These are phyloP conservation scores for Globisporangium solare DNA, from an alignment of 352 stramenopile species.

Conservation along the genomic window DNA sequence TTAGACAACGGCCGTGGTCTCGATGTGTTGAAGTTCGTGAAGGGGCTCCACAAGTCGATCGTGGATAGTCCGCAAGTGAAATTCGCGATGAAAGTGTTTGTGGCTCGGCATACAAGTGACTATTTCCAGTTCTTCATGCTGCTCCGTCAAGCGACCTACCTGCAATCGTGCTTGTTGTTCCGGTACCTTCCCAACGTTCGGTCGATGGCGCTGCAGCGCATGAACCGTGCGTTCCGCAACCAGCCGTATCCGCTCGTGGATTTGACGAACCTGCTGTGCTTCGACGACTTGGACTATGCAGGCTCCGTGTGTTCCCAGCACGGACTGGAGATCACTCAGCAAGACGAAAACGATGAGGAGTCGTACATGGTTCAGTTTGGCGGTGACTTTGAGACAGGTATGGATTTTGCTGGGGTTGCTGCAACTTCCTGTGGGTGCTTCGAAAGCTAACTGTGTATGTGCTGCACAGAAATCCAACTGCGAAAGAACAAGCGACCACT, in stretches of 20 bases:
- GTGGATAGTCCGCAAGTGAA: conserved; percentile 70
- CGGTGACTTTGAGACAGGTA: conserved; percentile 75
- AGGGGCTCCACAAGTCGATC: conserved; percentile 53
- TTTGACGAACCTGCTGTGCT: conserved; percentile 67
- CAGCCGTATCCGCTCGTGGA: conserved; percentile 63
- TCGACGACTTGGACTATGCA: conserved; percentile 77
- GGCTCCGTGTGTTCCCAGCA: conserved; percentile 61
- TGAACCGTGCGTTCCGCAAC: conserved; percentile 75
- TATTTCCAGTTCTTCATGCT: conserved; percentile 84
- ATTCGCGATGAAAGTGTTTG: conserved; percentile 85
- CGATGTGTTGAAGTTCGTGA: conserved; percentile 86
- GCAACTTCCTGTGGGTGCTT: neutral
- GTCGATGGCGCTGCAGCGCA: conserved; percentile 62
- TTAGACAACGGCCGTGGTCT: conserved; percentile 79
- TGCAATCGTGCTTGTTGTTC: conserved; percentile 83
- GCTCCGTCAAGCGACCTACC: conserved; percentile 64
- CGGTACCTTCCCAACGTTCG: conserved; percentile 76
- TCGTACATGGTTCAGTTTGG: conserved; percentile 65
- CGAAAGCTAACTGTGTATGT: too few species aligned
- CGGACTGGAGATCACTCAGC: conserved; percentile 48
- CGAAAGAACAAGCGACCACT: conserved; percentile 64
- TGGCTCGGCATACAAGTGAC: conserved; percentile 78
- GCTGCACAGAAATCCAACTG: conserved; percentile 49
- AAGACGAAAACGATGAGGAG: conserved; percentile 36
- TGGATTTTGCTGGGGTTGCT: conserved; percentile 1